Percentiles rank a stretch among this genome's conserved stretches.
These are phyloP conservation scores for Oryza officinalis DNA, from an alignment of 176 grass and related monocot genomes.

Conservation along the genomic window DNA sequence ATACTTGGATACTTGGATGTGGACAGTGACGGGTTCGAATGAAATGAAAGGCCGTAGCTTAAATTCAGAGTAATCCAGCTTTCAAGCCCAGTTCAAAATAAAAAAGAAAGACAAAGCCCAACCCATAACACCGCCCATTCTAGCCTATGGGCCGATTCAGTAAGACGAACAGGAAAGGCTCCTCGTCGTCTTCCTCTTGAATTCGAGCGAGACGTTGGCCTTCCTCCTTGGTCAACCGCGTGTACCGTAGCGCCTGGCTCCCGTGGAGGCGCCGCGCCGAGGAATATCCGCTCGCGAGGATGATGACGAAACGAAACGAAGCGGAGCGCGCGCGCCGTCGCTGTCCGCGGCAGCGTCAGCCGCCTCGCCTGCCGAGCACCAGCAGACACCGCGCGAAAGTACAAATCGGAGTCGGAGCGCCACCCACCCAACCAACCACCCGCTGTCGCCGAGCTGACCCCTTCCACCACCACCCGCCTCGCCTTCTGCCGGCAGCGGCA, in stretches of 20 bases:
- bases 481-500: neutral
- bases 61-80: no score
- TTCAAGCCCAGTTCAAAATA: neutral
- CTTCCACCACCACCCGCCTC: constrained; percentile 19
- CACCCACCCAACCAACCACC: constrained; percentile 23
- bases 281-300: constrained; percentile 39
- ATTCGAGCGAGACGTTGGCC: neutral
- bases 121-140: neutral
- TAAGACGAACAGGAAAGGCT: neutral
- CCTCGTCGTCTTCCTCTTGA: neutral
- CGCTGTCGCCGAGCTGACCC: constrained; percentile 33
- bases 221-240: neutral
- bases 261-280: neutral
- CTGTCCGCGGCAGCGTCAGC: constrained; percentile 36
- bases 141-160: neutral
- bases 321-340: constrained; percentile 19
- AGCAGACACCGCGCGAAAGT: constrained; percentile 44
- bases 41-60: no score
- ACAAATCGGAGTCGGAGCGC: constrained; percentile 43
- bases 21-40: no score
- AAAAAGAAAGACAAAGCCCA: neutral
- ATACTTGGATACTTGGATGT: no score
- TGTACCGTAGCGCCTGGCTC: neutral
- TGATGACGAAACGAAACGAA: constrained; percentile 8
- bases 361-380: constrained; percentile 30